Conservation (phyloP, 2,329 filamentous ascomycete species). For the Stachybotrys chlorohalonatus region DNA sequence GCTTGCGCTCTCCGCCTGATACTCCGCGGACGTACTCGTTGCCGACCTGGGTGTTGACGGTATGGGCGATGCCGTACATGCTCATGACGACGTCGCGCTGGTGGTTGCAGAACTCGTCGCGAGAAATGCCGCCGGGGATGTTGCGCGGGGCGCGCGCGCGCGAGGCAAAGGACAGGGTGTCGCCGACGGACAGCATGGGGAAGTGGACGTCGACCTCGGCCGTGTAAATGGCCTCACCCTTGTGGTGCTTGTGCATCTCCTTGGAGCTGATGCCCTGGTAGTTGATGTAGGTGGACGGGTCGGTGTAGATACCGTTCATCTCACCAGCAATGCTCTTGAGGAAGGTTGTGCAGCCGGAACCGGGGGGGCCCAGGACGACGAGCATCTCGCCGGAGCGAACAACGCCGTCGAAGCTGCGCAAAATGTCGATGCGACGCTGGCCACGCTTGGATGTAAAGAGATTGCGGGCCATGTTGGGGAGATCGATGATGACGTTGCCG, state of each 20-base stretch:
- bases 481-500: conserved; percentile 20
- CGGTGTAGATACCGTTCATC: conserved; percentile 54
- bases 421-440: conserved; percentile 30
- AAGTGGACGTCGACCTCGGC: conserved; percentile 14
- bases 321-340: conserved; percentile 49
- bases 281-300: conserved; percentile 23
- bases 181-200: conserved; percentile 53
- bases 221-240: conserved; percentile 10
- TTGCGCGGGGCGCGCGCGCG: conserved; percentile 52
- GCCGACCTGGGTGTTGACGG: conserved; percentile 62
- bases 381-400: conserved; percentile 61
- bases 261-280: conserved; percentile 8
- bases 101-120: conserved; percentile 45
- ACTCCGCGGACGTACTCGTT: conserved; percentile 62
- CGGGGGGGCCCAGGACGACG: conserved; percentile 57
- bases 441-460: neutral
- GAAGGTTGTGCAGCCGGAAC: conserved; percentile 56
- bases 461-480: conserved; percentile 7
- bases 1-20: conserved; percentile 68
- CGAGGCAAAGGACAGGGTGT: conserved; percentile 55
- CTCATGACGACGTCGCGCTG: conserved; percentile 52
- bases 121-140: conserved; percentile 43
- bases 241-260: conserved; percentile 11
- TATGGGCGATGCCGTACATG: conserved; percentile 67
- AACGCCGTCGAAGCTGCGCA: conserved; percentile 53